Base-by-base conservation (phyloP, 1,284 basidiomycete species). In the Inonotus obliquus region DNA sequence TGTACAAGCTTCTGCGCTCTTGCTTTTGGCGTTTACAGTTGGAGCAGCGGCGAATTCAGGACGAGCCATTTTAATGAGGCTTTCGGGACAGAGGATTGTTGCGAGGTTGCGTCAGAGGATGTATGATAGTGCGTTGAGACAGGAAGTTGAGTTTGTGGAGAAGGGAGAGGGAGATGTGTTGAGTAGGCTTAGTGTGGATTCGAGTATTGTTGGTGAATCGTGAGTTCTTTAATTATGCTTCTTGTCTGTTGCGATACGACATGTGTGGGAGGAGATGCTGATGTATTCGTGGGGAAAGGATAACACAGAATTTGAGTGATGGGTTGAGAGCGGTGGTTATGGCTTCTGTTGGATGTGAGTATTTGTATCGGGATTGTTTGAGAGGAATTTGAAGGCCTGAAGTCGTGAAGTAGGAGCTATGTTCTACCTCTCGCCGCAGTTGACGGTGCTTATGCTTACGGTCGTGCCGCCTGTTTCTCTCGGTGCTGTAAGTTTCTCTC, bases 381-480 rank as follows among this genome's bases (percentile, higher is more conserved):
- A 51, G 25, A 6, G 17, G 11, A 27, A 39, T 13, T 27, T 32
- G 2, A 48, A 19, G 25, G 10, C 32, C 67, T 49, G 35, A 64
- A 59, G 29, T 62, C 61, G 23, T 53, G n/a, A 67, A 90, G 94
- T 98, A 65, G 92, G 91, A 45, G 93, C 95, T 60, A 99, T 99
- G 96, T 89, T 98, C 68, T 96, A 91, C 76, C 86, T 98, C 65
- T 98, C 95, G 1, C 90, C 93, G 0, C 89, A 89, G 60, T 77
- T 99, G 62, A 98, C 96, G 0, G 73, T 92, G 54, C 80, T 98
- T 63, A 98, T 98, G 96, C 83, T 98, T 64, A 85, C 87, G 21
- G 87, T 98, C 57, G 95, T 99, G 0, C 97, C 96, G 4, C 96
- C 96, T 0, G 89, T 98, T 9, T 96, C 95, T 6, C 81, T 99